phyloP scores from a whole-genome alignment of 1,139 yeast species.

The Pneumocystis oryctolagi region DNA sequence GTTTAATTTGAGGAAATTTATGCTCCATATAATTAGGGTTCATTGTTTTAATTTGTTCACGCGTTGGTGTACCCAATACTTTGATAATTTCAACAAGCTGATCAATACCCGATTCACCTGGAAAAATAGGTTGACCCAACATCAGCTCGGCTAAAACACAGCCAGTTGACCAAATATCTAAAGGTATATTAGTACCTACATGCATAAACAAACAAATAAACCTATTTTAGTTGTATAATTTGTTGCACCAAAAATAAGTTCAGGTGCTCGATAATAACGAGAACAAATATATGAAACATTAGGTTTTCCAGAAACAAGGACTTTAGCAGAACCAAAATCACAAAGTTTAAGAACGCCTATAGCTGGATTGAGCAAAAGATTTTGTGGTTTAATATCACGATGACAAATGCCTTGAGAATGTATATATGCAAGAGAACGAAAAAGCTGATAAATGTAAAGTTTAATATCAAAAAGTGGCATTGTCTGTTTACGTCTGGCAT shows the following conservation, averaged over 20 bases:
- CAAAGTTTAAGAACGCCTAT: constrained; percentile 70
- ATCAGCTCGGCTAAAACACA: constrained; percentile 96
- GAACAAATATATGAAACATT: constrained; percentile 94
- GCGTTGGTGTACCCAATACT: constrained; percentile 86
- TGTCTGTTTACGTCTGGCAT: constrained; percentile 48
- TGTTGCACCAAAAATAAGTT: constrained; percentile 77
- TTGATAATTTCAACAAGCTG: constrained; percentile 94
- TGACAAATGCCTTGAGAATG: constrained; percentile 90
- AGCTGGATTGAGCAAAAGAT: constrained; percentile 72
- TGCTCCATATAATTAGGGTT: constrained; percentile 96
- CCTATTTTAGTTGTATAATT: constrained; percentile 82
- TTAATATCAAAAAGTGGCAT: constrained; percentile 89
- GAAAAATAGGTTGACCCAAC: constrained; percentile 90
- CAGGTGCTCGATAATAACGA: constrained; percentile 91
- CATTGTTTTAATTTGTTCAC: constrained; percentile 86
- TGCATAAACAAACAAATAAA: not conserved
- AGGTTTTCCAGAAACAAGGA: constrained; percentile 76
- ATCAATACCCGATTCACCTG: constrained; percentile 95
- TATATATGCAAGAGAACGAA: constrained; percentile 79
- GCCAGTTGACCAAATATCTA: constrained; percentile 91
- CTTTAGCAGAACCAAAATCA: constrained; percentile 97
- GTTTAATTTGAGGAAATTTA: constrained; percentile 88
- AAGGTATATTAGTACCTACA: not conserved
- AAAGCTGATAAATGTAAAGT: constrained; percentile 77
- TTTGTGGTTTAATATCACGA: constrained; percentile 94